Evolutionary conservation across 768 basidiomycete species (phyloP), one percentile per base, ranked within the genome.

Genomic region (Lentinula aciculospora): DNA sequence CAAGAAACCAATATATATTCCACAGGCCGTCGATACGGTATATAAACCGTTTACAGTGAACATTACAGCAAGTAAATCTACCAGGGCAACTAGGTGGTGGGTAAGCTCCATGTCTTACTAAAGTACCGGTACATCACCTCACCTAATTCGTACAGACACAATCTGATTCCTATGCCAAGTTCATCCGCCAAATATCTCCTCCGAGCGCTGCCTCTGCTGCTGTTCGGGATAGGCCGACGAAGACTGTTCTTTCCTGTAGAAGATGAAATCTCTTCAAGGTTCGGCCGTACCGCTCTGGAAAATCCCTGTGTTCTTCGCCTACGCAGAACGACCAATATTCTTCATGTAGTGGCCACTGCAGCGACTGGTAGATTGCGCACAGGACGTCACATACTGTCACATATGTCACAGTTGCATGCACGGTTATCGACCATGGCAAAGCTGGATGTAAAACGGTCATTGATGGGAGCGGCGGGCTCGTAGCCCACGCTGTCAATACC

Each of bases 301-400:
- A 39, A 23, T 3, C 12, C 51, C 51, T 23, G 9, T 32, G 2
- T 32, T 36, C 51, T n/a, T 23, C 12, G 28, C 21, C 49, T 8
- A 36, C 21, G 19, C 19, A 39, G 15, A 15, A 34, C 19, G 34
- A 39, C 36, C 51, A 27, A 10, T 27, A 25, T 39, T 53, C 37
- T 7, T 36, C 23, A n/a, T n/a, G 32, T 17, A 53, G 36, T 23
- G 51, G 36, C 51, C 39, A 36, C 12, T 50, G 49, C n/a, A 50
- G n/a, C 19, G 49, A 31, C 15, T 50, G 21, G 23, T 36, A 53
- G 32, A 53, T 53, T 13, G 51, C 25, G 17, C 23, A 53, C 10
- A 53, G 25, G 1, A 53, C 51, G 36, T 53, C 51, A 23, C 32
- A n/a, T 25, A 53, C 25, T 15, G 51, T 53, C 51, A 53, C 51